Conservation (phyloP, 108 stramenopile species). For the Asterionellopsis glacialis region DNA sequence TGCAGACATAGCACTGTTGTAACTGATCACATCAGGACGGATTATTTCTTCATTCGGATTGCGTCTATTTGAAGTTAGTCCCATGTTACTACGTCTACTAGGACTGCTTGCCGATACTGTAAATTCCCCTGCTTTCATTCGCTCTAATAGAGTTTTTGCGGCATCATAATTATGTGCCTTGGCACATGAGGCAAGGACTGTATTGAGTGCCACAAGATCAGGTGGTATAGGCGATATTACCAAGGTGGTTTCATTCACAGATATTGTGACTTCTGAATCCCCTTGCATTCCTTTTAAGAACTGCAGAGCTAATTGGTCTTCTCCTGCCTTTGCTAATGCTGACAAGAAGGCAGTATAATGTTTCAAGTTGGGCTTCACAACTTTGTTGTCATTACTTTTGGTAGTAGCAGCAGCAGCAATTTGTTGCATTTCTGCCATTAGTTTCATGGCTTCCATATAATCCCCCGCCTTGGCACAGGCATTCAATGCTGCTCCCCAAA, state of each 20-base stretch:
- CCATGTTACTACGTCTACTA: not conserved
- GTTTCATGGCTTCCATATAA: slow-evolving; percentile 18
- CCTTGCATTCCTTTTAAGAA: slow-evolving; percentile 22
- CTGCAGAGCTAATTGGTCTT: slow-evolving; percentile 16
- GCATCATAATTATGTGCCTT: slow-evolving; percentile 24
- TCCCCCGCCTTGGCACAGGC: slow-evolving; percentile 34
- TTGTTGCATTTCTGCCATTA: slow-evolving; percentile 25
- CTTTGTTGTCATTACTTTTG: not conserved
- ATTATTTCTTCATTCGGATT: not conserved
- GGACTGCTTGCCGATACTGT: not conserved
- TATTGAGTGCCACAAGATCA: slow-evolving; percentile 36
- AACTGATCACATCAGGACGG: slow-evolving; percentile 39
- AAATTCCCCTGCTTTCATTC: slow-evolving; percentile 36
- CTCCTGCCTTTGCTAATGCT: slow-evolving; percentile 18
- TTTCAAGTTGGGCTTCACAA: slow-evolving; percentile 7
- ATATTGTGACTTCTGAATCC: not conserved
- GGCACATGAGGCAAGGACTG: slow-evolving; percentile 36
- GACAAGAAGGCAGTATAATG: slow-evolving; percentile 25
- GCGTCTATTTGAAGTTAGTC: slow-evolving; percentile 1
- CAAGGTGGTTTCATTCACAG: not conserved
- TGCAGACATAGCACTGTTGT: slow-evolving; percentile 44
- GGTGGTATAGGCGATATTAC: slow-evolving; percentile 12
- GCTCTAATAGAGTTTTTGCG: slow-evolving; percentile 25
- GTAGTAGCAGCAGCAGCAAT: no score
- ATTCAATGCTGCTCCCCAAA: slow-evolving; percentile 30